These are phyloP conservation scores for Hypoxylon intermedium DNA, from an alignment of 495 filamentous ascomycete genomes.

Conservation along the genomic window DNA sequence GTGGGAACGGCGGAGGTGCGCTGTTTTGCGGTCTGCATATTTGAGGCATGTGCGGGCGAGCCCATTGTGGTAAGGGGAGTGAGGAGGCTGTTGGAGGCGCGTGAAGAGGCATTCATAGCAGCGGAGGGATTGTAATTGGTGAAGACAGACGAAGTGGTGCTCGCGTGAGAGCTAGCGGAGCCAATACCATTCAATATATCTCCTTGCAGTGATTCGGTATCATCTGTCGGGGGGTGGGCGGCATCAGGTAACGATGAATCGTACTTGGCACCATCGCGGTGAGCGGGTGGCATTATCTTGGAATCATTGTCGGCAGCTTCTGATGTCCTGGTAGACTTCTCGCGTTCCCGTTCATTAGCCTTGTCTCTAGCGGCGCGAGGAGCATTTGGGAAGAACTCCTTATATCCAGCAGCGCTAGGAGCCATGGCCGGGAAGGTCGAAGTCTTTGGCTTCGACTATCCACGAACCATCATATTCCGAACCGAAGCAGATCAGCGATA, in stretches of 20 bases:
- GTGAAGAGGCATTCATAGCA: conserved; percentile 56
- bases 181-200: conserved; percentile 70
- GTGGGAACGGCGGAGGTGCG: conserved; percentile 44
- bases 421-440: conserved; percentile 71
- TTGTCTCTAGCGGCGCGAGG: conserved; percentile 66
- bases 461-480: conserved; percentile 63
- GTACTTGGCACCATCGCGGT: conserved; percentile 44
- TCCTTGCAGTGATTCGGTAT: conserved; percentile 63
- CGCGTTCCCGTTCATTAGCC: conserved; percentile 61
- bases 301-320: conserved; percentile 60
- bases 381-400: conserved; percentile 89
- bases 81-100: conserved; percentile 59
- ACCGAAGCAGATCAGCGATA: conserved; percentile 44
- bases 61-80: conserved; percentile 81
- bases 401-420: conserved; percentile 78
- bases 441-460: conserved; percentile 53
- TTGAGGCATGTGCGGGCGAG: conserved; percentile 72
- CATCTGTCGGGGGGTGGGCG: conserved; percentile 56
- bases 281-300: conserved; percentile 47
- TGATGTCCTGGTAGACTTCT: conserved; percentile 40
- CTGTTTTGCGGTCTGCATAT: conserved; percentile 47
- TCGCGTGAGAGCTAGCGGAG: conserved; percentile 70
- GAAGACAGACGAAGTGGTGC: conserved; percentile 70
- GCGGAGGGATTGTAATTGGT: conserved; percentile 61
- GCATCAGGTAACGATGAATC: conserved; percentile 49